Conservation (phyloP, 2,329 filamentous ascomycete genomes). For the Scolecobasidium constrictum region DNA sequence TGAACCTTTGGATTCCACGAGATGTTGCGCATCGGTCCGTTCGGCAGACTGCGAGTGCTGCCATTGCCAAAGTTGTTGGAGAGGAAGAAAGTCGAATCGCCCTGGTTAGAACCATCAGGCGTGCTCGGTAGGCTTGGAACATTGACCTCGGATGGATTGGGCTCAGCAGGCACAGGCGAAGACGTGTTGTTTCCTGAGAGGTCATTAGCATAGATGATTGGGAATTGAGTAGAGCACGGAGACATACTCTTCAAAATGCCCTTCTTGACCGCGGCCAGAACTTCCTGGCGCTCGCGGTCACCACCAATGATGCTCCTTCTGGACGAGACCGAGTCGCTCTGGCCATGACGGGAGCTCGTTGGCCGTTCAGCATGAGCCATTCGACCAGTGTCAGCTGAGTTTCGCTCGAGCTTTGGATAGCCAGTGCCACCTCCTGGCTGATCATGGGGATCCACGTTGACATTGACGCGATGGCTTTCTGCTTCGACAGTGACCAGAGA, state of each 20-base stretch:
- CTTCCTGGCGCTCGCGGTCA: constrained; percentile 81
- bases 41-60: constrained; percentile 72
- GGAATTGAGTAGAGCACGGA: constrained; percentile 10
- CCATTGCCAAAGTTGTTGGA: constrained; percentile 57
- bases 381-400: constrained; percentile 60
- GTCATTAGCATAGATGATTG: background rate
- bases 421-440: constrained; percentile 62
- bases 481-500: constrained; percentile 96
- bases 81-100: constrained; percentile 83
- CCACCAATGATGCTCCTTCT: constrained; percentile 87
- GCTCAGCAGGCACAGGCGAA: constrained; percentile 43
- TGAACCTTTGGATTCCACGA: constrained; percentile 85
- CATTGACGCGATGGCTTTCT: constrained; percentile 73
- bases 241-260: constrained; percentile 89
- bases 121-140: constrained; percentile 81
- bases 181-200: constrained; percentile 41
- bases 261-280: constrained; percentile 84
- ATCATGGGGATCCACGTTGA: constrained; percentile 58
- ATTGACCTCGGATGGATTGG: constrained; percentile 22
- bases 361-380: constrained; percentile 19
- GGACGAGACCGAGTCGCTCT: constrained; percentile 34
- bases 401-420: constrained; percentile 75
- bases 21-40: constrained; percentile 56
- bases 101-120: constrained; percentile 66
- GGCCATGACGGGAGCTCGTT: constrained; percentile 17